Conservation (phyloP, 73 alveolate species). For the Symbiodinium natans region DNA sequence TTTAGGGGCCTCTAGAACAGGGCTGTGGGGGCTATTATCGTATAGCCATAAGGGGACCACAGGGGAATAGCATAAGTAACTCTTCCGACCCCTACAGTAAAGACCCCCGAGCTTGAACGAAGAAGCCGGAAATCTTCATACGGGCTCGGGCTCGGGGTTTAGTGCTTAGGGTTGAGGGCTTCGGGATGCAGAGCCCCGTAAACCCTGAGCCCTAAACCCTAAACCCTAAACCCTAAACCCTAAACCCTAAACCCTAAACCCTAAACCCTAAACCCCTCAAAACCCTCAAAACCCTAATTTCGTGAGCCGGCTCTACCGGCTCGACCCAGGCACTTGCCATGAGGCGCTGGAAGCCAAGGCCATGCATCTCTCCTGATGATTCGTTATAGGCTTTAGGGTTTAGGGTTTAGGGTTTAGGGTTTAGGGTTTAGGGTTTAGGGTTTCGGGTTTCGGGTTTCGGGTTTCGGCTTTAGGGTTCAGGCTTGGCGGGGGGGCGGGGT, state of each 20-base stretch:
- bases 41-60: no score
- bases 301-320: not conserved
- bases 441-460: not conserved
- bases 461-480: not conserved
- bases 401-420: not conserved
- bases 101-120: no score
- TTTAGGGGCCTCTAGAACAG: no score
- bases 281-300: not conserved
- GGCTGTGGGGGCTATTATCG: no score
- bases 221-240: not conserved
- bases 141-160: no score
- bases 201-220: not conserved
- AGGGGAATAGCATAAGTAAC: no score
- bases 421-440: not conserved
- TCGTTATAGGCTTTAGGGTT: not conserved
- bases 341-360: constrained; percentile 6
- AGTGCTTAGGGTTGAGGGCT: no score
- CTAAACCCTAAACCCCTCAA: not conserved
- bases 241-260: not conserved
- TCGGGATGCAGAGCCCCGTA: not conserved
- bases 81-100: no score
- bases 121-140: no score
- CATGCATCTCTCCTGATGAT: no score
- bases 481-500: no score
- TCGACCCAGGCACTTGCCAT: not conserved